Percentiles rank a stretch among this genome's conserved stretches.
These are phyloP conservation scores for Aegilops longissima DNA, from an alignment of 176 grass and related monocot species.

Conservation along the genomic window DNA sequence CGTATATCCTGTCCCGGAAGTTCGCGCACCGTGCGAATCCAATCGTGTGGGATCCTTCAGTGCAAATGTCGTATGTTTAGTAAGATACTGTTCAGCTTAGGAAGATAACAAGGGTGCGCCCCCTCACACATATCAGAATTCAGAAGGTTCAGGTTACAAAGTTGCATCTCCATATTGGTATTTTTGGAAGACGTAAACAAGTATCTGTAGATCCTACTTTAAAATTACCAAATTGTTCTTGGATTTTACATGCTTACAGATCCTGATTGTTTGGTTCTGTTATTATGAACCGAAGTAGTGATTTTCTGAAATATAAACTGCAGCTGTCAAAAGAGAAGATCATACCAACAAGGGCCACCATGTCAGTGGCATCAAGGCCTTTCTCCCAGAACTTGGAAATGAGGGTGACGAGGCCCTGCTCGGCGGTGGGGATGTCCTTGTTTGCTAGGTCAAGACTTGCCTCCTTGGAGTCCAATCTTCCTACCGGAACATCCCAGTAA, in stretches of 20 bases:
- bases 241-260: not conserved
- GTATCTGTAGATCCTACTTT: not conserved
- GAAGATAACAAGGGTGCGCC: not conserved
- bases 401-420: slow-evolving; percentile 73
- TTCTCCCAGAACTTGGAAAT: slow-evolving; percentile 94
- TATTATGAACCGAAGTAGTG: not conserved
- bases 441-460: slow-evolving; percentile 83
- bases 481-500: slow-evolving; percentile 96
- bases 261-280: not conserved
- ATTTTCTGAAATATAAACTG: not conserved
- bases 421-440: slow-evolving; percentile 76
- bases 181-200: not conserved
- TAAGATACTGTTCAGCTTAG: not conserved
- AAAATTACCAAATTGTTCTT: not conserved
- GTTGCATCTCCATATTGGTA: not conserved
- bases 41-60: slow-evolving; percentile 81
- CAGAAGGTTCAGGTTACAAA: not conserved
- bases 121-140: not conserved
- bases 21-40: slow-evolving; percentile 81
- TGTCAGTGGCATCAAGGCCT: slow-evolving; percentile 86
- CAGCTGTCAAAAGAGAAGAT: not conserved
- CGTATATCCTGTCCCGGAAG: slow-evolving; percentile 71
- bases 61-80: not conserved
- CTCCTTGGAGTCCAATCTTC: slow-evolving; percentile 82
- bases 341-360: slow-evolving; percentile 96